Base-by-base conservation (phyloP, 2,329 filamentous ascomycete genomes). In the Berkeleyomyces rouxiae region DNA sequence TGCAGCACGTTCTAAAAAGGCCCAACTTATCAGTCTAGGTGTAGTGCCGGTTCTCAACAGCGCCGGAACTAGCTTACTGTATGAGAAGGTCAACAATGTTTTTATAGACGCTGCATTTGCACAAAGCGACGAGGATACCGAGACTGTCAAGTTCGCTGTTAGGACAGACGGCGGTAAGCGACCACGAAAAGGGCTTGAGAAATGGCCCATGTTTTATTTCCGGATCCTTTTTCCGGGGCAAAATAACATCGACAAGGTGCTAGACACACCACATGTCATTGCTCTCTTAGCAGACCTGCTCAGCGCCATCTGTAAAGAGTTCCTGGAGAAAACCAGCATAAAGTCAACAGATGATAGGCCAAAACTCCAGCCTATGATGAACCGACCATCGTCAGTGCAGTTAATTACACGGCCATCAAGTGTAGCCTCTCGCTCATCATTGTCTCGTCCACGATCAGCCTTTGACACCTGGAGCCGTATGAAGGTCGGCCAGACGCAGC, bases 191-290 rank as follows among this genome's bases (percentile, higher is more conserved):
- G 79, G 83, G 0, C 75, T 91, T 7, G 90, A 96, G 68, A 81
- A 83, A 59, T 93, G 89, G 84, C 90, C 92, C 0, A 92, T 92
- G 84, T 97, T 96, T 68, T 87, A 85, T 68, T 74, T 97, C n/a
- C 82, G 82, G 37, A 80, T 96, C 43, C 74, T 77, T 1, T 68
- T 79, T 46, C 63, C 62, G 31, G 61, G 57, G 55, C 62, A 16
- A 60, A 4, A 44, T 2, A 51, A 43, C 13, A 7, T 58, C 9
- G 58, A 61, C n/a, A 33, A 47, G 43, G 55, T 58, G 16, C 49
- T 61, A 43, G 60, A 58, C 5, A 42, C 57, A 36, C 42, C 58
- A n/a, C 40, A 37, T 11, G n/a, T 42, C 31, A 13, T 63, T 3
- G 46, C n/a, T 23, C 40, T 51, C 6, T n/a, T 66, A 9, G 67